A percentile compares a stretch with the other conserved stretches of the same genome.
Conservation (phyloP, 139 green algal species). For the Coelastrella sp. region DNA sequence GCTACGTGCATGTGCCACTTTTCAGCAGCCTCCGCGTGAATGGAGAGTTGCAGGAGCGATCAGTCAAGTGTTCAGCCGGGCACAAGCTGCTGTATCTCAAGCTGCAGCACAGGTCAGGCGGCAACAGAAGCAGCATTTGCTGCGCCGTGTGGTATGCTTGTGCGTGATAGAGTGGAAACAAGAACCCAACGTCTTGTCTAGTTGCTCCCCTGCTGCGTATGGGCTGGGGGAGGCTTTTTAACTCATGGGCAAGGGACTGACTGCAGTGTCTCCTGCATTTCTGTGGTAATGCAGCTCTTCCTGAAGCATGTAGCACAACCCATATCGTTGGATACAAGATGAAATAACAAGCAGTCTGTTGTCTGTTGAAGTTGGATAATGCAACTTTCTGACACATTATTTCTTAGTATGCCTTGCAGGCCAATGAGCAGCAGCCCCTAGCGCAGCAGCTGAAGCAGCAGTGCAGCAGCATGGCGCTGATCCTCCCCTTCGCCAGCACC, state of each 20-base stretch:
- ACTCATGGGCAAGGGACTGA: too few relatives aligned
- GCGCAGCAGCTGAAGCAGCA: conserved; percentile 34
- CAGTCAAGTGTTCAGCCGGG: background rate
- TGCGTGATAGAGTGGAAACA: too few relatives aligned
- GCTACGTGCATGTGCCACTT: background rate
- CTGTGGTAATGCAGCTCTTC: too few relatives aligned
- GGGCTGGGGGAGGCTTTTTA: too few relatives aligned
- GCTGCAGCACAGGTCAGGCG: background rate
- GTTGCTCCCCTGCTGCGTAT: too few relatives aligned
- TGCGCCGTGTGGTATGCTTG: background rate
- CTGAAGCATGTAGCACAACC: too few relatives aligned
- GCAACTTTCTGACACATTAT: background rate
- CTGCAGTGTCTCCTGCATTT: too few relatives aligned
- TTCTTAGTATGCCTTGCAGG: background rate
- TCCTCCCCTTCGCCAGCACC: conserved; percentile 44
- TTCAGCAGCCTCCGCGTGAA: conserved; percentile 16
- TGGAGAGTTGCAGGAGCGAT: conserved; percentile 25
- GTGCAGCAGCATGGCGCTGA: conserved; percentile 2
- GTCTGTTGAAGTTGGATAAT: background rate
- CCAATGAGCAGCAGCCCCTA: background rate
- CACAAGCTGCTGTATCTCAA: background rate
- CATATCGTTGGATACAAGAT: too few relatives aligned
- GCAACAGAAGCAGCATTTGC: too few relatives aligned
- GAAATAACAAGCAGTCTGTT: too few relatives aligned
- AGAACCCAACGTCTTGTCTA: too few relatives aligned